Percentiles rank a stretch among this genome's conserved stretches.
Evolutionary conservation across 139 green algal species (phyloP).

Genomic region (Picochlorum sp.): DNA sequence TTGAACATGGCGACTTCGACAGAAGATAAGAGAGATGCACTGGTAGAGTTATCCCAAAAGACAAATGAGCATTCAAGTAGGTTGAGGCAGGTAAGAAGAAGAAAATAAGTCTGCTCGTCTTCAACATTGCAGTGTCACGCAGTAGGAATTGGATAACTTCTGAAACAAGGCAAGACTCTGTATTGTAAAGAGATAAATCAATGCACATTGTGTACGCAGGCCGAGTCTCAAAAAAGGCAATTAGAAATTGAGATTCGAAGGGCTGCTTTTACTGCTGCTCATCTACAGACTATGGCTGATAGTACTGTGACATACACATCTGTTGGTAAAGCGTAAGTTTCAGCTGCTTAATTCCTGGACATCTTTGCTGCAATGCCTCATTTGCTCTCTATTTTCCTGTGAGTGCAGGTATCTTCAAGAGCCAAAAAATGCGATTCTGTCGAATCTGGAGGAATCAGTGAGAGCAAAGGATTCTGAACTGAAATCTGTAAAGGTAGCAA

Average conservation of each 20-base stretch:
- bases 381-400: too few relatives aligned
- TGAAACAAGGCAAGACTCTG: too few relatives aligned
- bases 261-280: slow-evolving; percentile 23
- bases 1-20: too few relatives aligned
- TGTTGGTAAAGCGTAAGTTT: slow-evolving; percentile 24
- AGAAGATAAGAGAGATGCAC: too few relatives aligned
- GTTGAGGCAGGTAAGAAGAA: too few relatives aligned
- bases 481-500: background rate
- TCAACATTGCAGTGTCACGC: too few relatives aligned
- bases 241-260: slow-evolving; percentile 10
- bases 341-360: background rate
- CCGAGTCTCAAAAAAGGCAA: slow-evolving; percentile 10
- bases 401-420: slow-evolving; percentile 1
- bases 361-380: background rate
- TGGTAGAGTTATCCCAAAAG: too few relatives aligned
- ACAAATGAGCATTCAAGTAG: too few relatives aligned
- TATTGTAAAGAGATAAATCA: too few relatives aligned
- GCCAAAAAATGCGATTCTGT: slow-evolving; percentile 19
- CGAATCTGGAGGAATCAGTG: slow-evolving; percentile 11
- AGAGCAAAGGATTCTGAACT: slow-evolving; percentile 9
- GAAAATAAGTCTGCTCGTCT: too few relatives aligned
- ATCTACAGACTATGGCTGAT: slow-evolving; percentile 22
- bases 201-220: slow-evolving; percentile 10
- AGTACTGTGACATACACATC: slow-evolving; percentile 2
- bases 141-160: too few relatives aligned